A percentile compares a stretch with the other conserved stretches of the same genome.
phyloP scores from a whole-genome alignment of 2,329 filamentous ascomycete genomes.

The Colletotrichum spaethianum region DNA sequence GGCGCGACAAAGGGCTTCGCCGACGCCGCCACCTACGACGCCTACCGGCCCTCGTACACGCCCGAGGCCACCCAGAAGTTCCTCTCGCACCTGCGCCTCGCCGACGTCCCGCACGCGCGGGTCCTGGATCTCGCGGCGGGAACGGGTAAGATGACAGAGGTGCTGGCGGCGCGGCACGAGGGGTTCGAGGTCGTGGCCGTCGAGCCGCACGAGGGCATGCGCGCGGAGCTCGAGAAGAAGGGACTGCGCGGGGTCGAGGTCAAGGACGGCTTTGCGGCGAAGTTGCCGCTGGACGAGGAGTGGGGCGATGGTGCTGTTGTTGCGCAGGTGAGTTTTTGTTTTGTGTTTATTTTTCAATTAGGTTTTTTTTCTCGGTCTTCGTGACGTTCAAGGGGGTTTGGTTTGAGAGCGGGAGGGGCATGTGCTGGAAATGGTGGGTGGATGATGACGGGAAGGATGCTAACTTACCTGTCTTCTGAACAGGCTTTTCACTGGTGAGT shows the following conservation, averaged over 20 bases:
- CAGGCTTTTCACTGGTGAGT: conserved; percentile 71
- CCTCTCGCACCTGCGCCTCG: conserved; percentile 68
- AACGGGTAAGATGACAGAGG: conserved; percentile 79
- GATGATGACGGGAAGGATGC: background rate
- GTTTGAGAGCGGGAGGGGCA: background rate
- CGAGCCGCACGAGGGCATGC: conserved; percentile 77
- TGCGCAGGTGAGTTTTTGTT: conserved; percentile 69
- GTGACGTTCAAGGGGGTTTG: too few relatives aligned
- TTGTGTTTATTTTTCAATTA: conserved; percentile 20
- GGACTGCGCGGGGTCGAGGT: conserved; percentile 67
- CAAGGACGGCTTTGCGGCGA: conserved; percentile 69
- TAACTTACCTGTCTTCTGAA: conserved; percentile 21
- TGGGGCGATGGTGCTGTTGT: conserved; percentile 77
- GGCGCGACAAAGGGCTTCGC: conserved; percentile 71
- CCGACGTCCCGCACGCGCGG: conserved; percentile 59
- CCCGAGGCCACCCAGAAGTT: conserved; percentile 70
- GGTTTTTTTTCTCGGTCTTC: too few relatives aligned
- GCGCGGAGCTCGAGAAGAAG: conserved; percentile 72
- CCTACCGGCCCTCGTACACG: conserved; percentile 78
- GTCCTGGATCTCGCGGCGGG: conserved; percentile 78
- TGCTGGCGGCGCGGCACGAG: conserved; percentile 71
- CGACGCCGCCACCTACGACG: conserved; percentile 75
- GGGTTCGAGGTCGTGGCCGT: conserved; percentile 72
- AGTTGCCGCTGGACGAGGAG: conserved; percentile 68
- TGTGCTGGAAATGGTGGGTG: background rate